A percentile compares a stretch with the other conserved stretches of the same genome.
phyloP scores from a whole-genome alignment of 129 eudicot species.

The Chrysanthemum lavandulifolium region DNA sequence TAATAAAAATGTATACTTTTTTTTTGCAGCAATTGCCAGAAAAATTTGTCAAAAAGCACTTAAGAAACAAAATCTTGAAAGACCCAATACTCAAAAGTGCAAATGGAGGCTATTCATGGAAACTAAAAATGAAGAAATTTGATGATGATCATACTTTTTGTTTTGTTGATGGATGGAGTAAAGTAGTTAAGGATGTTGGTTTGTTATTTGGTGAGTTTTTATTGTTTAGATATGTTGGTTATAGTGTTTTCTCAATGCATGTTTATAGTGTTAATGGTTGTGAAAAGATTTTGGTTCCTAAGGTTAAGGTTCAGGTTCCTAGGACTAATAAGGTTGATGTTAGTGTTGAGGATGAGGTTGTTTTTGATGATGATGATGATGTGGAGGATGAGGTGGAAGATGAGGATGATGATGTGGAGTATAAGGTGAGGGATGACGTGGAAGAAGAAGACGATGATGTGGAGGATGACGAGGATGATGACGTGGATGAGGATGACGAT shows the following conservation, averaged over 20 bases:
- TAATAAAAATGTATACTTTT: too few relatives aligned
- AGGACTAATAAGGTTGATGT: background rate
- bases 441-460: background rate
- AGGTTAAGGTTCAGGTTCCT: background rate
- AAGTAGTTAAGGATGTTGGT: slow-evolving; percentile 18
- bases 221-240: slow-evolving; percentile 12
- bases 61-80: slow-evolving; percentile 17
- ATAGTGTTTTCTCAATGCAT: slow-evolving; percentile 1
- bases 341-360: background rate
- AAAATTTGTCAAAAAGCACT: slow-evolving; percentile 1
- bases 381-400: background rate
- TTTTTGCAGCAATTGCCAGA: slow-evolving; percentile 23
- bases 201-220: slow-evolving; percentile 30
- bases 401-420: background rate
- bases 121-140: background rate
- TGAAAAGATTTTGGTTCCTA: background rate
- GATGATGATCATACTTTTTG: background rate
- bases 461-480: background rate
- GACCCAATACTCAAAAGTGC: background rate
- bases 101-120: slow-evolving; percentile 22
- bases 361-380: background rate
- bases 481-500: background rate
- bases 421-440: background rate
- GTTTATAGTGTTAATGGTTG: slow-evolving; percentile 27
- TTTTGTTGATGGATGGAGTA: slow-evolving; percentile 21